Evolutionary conservation across 306 rosid species (phyloP), one percentile per base, ranked within the genome.

Genomic region (Quercus mongolica): DNA sequence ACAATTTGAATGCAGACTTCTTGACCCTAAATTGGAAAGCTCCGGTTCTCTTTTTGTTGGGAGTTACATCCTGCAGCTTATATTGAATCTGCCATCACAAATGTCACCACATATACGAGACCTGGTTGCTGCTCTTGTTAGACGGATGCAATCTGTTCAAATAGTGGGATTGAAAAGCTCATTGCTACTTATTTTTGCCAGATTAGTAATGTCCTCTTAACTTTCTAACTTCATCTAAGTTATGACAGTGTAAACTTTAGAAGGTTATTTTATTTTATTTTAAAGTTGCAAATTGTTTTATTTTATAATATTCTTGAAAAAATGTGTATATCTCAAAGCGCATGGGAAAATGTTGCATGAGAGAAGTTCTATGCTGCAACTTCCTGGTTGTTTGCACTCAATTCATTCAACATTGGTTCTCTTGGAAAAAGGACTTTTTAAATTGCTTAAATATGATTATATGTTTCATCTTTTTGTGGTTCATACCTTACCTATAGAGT

Each of bases 21-120:
- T 95, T 54, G 91, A 95, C 84, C 99, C 98, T 21, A 74, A 85
- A 75, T 78, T 92, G 90, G 99, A 91, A 78, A 90, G 97, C 89
- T 95, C 99, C 23, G 98, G 95, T 80, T 95, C 98, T 21, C 90
- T 92, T 58, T 95, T 95, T 82, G 99, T 85, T 84, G 99, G 99
- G 77, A 88, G 96, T 85, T 91, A 87, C 82, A 86, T 95, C 74
- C 90, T 95, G 86, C 99, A 95, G 83, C 94, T 95, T 82, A 86
- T 95, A 85, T 87, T 94, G 87, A 97, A 92, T 88, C 87, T 95
- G 57, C 91, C 92, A 38, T 89, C 92, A 21, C 97, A 95, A 72
- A 95, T 95, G 97, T 89, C 92, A 12, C 89, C 83, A 20, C 97
- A 95, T 82, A 87, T 95, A 70, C 91, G 74, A 20, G 95, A 92